A percentile compares a stretch with the other conserved stretches of the same genome.
Conservation (phyloP, 768 basidiomycete genomes). For the Sarcodon sp. region DNA sequence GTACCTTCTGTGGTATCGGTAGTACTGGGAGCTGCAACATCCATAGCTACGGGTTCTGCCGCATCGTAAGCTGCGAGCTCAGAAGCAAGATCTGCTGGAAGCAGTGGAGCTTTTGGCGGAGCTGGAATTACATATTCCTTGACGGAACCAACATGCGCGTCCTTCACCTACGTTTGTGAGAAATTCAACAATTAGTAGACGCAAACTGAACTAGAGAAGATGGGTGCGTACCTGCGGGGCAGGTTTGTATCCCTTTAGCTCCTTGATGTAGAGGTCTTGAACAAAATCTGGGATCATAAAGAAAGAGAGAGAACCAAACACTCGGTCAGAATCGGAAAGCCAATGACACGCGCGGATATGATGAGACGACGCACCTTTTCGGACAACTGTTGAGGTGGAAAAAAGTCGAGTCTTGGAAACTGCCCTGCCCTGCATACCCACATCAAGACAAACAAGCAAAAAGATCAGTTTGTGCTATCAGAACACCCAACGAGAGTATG, state of each 20-base stretch:
- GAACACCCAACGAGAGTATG: constrained; percentile 1
- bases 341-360: constrained; percentile 10
- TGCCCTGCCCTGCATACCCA: constrained; percentile 31
- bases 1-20: constrained; percentile 26
- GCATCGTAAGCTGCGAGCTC: constrained; percentile 83
- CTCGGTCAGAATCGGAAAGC: constrained; percentile 11
- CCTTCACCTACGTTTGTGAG: constrained; percentile 48
- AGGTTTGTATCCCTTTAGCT: constrained; percentile 86
- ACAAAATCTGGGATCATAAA: constrained; percentile 54
- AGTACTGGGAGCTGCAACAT: constrained; percentile 21
- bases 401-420: constrained; percentile 31
- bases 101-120: constrained; percentile 57
- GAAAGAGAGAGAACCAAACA: constrained; percentile 1
- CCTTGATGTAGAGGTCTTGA: constrained; percentile 84
- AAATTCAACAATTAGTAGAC: constrained; percentile 2
- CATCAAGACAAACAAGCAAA: not conserved
- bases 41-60: constrained; percentile 44
- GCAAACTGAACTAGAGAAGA: not conserved
- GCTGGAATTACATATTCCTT: constrained; percentile 72
- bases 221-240: constrained; percentile 45
- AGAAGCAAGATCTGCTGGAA: constrained; percentile 78
- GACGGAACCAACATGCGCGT: constrained; percentile 81
- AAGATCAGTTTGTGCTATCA: not conserved
- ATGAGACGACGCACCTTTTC: constrained; percentile 42
- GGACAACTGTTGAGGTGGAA: constrained; percentile 43